Conservation (phyloP, 2,329 filamentous ascomycete species). For the Botryotinia calthae region DNA sequence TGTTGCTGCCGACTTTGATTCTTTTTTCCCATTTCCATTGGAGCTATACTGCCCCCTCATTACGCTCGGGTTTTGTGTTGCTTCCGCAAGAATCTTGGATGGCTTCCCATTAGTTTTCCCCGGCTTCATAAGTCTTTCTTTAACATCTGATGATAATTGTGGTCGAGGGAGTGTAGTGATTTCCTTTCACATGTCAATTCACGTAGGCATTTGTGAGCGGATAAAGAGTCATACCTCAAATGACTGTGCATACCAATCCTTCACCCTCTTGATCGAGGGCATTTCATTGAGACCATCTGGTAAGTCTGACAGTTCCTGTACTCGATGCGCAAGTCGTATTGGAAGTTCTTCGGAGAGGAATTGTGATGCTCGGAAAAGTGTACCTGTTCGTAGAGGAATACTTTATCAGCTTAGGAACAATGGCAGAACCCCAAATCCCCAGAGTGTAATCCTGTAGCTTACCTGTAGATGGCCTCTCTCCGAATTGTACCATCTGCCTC, state of each 20-base stretch:
- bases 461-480: conserved; percentile 89
- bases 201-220: neutral
- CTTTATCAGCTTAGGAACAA: conserved; percentile 2
- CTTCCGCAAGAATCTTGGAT: conserved; percentile 71
- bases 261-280: conserved; percentile 91
- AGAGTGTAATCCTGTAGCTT: conserved; percentile 39
- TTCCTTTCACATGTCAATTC: conserved; percentile 58
- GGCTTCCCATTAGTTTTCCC: conserved; percentile 52
- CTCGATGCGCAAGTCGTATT: conserved; percentile 92
- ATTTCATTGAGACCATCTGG: conserved; percentile 97
- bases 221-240: conserved; percentile 71
- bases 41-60: conserved; percentile 76
- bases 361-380: conserved; percentile 94
- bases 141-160: conserved; percentile 69
- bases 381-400: conserved; percentile 57
- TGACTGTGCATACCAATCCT: conserved; percentile 98
- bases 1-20: conserved; percentile 51
- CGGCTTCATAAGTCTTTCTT: conserved; percentile 73
- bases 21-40: conserved; percentile 45
- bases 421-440: neutral
- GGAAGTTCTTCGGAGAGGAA: conserved; percentile 98
- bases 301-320: conserved; percentile 87
- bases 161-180: conserved; percentile 85
- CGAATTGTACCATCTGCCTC: conserved; percentile 98
- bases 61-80: conserved; percentile 87